Percentiles rank a stretch among this genome's conserved stretches.
Conservation (phyloP, 169 alveolate species). For the Plasmodium gallinaceum region DNA sequence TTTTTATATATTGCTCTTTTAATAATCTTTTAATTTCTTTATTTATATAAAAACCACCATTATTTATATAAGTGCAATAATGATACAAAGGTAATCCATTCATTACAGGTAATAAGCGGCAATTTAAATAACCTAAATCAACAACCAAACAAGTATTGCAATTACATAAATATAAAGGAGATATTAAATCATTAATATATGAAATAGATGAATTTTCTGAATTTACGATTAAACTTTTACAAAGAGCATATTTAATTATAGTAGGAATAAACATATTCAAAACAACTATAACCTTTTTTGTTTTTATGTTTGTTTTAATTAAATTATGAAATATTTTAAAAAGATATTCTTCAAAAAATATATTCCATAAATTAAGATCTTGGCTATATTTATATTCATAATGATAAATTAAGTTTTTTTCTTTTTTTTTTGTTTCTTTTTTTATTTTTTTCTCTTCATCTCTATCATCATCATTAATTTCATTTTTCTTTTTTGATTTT, state of each 20-base stretch:
- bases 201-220: constrained; percentile 49
- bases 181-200: constrained; percentile 62
- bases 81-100: constrained; percentile 73
- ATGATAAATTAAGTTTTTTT: constrained; percentile 38
- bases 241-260: constrained; percentile 64
- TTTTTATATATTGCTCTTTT: constrained; percentile 49
- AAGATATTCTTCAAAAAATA: constrained; percentile 54
- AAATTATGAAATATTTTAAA: constrained; percentile 49
- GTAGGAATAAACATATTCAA: constrained; percentile 75
- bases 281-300: constrained; percentile 65
- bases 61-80: constrained; percentile 61
- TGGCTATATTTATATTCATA: constrained; percentile 67
- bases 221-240: constrained; percentile 62
- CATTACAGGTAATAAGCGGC: constrained; percentile 54
- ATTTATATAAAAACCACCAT: constrained; percentile 72
- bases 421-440: neutral
- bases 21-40: constrained; percentile 46
- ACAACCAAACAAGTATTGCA: constrained; percentile 69
- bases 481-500: neutral
- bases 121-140: constrained; percentile 63
- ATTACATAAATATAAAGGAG: constrained; percentile 64
- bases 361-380: constrained; percentile 51
- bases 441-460: neutral
- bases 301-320: constrained; percentile 29
- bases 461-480: neutral